Evolutionary conservation across 2,329 filamentous ascomycete species (phyloP).

Genomic region (Ophioceras dolichostomum): DNA sequence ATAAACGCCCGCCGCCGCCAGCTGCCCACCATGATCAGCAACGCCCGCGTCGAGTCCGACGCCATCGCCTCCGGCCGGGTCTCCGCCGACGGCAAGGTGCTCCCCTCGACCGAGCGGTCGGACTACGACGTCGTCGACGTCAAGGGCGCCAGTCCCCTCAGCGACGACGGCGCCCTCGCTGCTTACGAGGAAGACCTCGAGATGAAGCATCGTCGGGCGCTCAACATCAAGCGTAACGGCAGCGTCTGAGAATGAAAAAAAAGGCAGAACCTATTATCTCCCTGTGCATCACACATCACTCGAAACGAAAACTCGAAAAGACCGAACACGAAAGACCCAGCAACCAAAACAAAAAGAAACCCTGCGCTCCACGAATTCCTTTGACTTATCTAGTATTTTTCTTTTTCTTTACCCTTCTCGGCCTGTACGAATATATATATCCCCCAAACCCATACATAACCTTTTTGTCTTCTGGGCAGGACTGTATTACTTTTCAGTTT

Average conservation of each 20-base stretch:
- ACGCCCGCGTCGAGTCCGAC: constrained; percentile 38
- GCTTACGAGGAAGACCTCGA: constrained; percentile 30
- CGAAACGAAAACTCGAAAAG: neutral
- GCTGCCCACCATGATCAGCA: constrained; percentile 46
- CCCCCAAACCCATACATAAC: too few relatives aligned
- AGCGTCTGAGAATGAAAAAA: constrained; percentile 31
- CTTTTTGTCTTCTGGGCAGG: too few relatives aligned
- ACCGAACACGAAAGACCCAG: neutral
- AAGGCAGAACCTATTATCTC: neutral
- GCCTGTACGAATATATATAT: too few relatives aligned
- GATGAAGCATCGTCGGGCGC: constrained; percentile 18
- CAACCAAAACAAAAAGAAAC: too few relatives aligned
- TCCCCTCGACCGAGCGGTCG: constrained; percentile 23
- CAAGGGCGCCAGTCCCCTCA: constrained; percentile 25
- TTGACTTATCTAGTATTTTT: too few relatives aligned
- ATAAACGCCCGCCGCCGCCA: constrained; percentile 64
- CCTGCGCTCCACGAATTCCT: too few relatives aligned
- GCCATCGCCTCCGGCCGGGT: constrained; percentile 25
- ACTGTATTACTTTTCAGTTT: too few relatives aligned
- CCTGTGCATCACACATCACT: too few relatives aligned
- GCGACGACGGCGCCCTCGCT: constrained; percentile 32
- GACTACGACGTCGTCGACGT: constrained; percentile 21
- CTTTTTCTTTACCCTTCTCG: too few relatives aligned
- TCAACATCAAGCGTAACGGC: constrained; percentile 29
- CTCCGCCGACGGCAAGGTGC: constrained; percentile 22